A percentile compares a stretch with the other conserved stretches of the same genome.
Evolutionary conservation across 2,329 filamentous ascomycete genomes (phyloP).

Genomic region (Cladosporium oxysporum): DNA sequence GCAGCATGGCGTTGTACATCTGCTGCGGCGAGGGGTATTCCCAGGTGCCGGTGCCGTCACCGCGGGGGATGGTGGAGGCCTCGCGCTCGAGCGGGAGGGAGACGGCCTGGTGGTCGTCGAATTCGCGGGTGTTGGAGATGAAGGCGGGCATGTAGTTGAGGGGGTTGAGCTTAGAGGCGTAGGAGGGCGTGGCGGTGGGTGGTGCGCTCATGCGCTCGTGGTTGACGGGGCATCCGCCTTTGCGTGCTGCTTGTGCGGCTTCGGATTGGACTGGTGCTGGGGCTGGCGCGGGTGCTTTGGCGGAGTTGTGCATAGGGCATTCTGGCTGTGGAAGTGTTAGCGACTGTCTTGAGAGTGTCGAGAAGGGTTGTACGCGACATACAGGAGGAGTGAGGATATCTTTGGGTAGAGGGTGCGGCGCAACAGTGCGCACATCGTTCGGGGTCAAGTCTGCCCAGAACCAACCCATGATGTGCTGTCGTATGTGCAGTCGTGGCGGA

Average conservation of each 20-base stretch:
- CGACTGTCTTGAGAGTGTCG: neutral
- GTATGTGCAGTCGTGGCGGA: neutral
- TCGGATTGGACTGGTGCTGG: slow-evolving; percentile 33
- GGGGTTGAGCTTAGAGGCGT: slow-evolving; percentile 68
- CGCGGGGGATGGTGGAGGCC: slow-evolving; percentile 86
- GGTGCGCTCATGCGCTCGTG: slow-evolving; percentile 34
- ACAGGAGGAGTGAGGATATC: slow-evolving; percentile 57
- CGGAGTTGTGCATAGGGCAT: slow-evolving; percentile 68
- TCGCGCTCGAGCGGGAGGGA: slow-evolving; percentile 79
- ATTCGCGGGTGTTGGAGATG: slow-evolving; percentile 71
- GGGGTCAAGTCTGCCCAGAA: slow-evolving; percentile 64
- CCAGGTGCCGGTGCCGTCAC: slow-evolving; percentile 76
- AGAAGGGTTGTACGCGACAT: slow-evolving; percentile 33
- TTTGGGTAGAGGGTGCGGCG: slow-evolving; percentile 51
- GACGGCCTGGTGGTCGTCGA: slow-evolving; percentile 68
- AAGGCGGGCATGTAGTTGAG: slow-evolving; percentile 95
- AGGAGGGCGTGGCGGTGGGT: slow-evolving; percentile 42
- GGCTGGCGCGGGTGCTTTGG: slow-evolving; percentile 32
- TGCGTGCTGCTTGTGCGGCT: slow-evolving; percentile 23
- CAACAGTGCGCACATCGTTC: slow-evolving; percentile 35
- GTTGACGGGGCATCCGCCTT: slow-evolving; percentile 40
- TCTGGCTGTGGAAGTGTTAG: slow-evolving; percentile 52
- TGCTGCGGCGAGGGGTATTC: slow-evolving; percentile 98
- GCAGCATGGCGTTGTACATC: slow-evolving; percentile 97
- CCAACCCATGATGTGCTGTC: slow-evolving; percentile 60